phyloP scores from a whole-genome alignment of 768 basidiomycete genomes.

The Pleurotus platypus region DNA sequence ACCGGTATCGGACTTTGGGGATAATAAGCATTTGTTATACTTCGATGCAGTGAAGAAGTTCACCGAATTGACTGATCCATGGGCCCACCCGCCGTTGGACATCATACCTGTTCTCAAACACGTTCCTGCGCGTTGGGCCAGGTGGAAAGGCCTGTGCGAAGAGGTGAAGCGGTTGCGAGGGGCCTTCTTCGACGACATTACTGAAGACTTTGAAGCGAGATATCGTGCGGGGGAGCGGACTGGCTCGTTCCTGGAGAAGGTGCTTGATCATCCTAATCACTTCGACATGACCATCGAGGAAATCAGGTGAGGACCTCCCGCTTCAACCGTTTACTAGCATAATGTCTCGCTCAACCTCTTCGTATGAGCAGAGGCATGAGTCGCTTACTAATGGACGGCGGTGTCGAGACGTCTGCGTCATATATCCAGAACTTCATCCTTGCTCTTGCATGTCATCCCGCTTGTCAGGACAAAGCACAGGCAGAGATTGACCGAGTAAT shows the following conservation, averaged over 20 bases:
- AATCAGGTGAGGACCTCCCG: conserved; percentile 14
- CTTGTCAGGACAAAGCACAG: conserved; percentile 19
- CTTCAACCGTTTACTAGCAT: neutral
- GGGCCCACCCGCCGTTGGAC: conserved; percentile 31
- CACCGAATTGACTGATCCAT: neutral
- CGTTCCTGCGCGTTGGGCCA: conserved; percentile 30
- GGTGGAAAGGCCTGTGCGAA: conserved; percentile 26
- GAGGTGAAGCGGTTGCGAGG: conserved; percentile 21
- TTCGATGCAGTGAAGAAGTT: conserved; percentile 21
- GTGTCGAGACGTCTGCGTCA: conserved; percentile 26
- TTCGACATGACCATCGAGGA: conserved; percentile 20
- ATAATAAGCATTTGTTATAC: conserved; percentile 21
- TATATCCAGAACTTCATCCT: conserved; percentile 20
- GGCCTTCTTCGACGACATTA: conserved; percentile 23
- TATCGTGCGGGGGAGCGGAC: conserved; percentile 19
- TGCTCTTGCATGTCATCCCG: conserved; percentile 13
- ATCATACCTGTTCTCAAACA: conserved; percentile 27
- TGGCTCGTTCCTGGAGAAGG: conserved; percentile 28
- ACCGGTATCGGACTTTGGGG: conserved; percentile 23
- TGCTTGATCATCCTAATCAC: conserved; percentile 20
- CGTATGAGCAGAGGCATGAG: conserved; percentile 22
- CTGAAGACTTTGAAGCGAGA: conserved; percentile 21
- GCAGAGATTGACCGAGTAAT: conserved; percentile 20
- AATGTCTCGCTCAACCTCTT: no score
- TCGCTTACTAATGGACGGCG: conserved; percentile 24